These are phyloP conservation scores for Atkinsonella texensis DNA, from an alignment of 2,329 filamentous ascomycete genomes.

Conservation along the genomic window DNA sequence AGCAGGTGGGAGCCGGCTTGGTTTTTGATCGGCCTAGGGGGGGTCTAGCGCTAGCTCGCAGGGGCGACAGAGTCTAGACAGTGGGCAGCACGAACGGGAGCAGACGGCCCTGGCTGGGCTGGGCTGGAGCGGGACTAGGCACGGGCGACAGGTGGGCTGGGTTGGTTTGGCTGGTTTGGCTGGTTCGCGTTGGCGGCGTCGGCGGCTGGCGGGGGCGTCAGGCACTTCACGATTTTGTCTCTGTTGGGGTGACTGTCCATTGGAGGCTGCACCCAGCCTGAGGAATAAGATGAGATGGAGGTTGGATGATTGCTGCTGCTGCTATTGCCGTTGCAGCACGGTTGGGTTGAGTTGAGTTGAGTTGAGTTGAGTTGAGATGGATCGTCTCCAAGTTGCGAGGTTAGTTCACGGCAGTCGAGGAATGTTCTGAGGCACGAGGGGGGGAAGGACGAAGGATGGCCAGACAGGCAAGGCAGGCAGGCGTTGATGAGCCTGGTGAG, in stretches of 20 bases:
- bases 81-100: not conserved
- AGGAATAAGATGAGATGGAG: too few relatives aligned
- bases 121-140: not conserved
- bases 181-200: not conserved
- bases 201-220: not conserved
- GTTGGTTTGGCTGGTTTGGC: not conserved
- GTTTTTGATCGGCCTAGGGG: not conserved
- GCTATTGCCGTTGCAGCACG: too few relatives aligned
- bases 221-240: not conserved
- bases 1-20: constrained; percentile 1
- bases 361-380: not conserved
- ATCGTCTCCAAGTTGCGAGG: not conserved
- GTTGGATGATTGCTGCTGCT: too few relatives aligned
- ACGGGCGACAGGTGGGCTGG: not conserved
- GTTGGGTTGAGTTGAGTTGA: too few relatives aligned
- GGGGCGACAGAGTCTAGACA: not conserved
- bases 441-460: too few relatives aligned
- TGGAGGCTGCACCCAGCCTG: too few relatives aligned
- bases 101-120: not conserved
- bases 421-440: not conserved
- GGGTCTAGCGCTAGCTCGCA: not conserved
- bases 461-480: too few relatives aligned
- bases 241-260: too few relatives aligned
- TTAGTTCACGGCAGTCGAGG: not conserved
- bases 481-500: too few relatives aligned